Conservation (phyloP, 2,329 filamentous ascomycete species). For the Tolypocladium cylindrosporum region DNA sequence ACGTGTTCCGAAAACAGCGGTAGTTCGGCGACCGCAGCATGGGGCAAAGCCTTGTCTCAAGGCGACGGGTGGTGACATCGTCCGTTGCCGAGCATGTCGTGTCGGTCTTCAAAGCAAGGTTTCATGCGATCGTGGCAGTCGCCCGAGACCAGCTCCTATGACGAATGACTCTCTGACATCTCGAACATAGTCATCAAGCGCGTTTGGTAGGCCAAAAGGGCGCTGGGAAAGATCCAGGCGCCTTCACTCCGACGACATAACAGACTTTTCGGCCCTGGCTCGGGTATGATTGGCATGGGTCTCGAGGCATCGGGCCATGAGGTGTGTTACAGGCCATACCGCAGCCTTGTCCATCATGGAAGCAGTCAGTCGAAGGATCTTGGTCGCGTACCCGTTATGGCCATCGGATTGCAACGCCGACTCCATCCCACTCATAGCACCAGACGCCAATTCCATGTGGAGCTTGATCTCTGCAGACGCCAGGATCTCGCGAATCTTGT, state of each 20-base stretch:
- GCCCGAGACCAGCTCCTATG: neutral
- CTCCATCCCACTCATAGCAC: constrained; percentile 42
- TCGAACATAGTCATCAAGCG: neutral
- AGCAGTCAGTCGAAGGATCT: constrained; percentile 74
- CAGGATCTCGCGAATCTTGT: constrained; percentile 74
- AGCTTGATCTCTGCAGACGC: constrained; percentile 71
- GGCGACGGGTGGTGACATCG: neutral
- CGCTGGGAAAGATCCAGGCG: neutral
- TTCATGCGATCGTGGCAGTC: neutral
- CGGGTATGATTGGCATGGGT: constrained; percentile 43
- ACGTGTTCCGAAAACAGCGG: neutral
- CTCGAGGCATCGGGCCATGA: constrained; percentile 47
- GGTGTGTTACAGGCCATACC: constrained; percentile 68
- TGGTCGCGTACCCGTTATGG: constrained; percentile 70
- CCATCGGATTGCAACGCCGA: constrained; percentile 44
- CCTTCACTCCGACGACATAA: constrained; percentile 28
- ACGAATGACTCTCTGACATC: neutral
- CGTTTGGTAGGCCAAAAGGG: neutral
- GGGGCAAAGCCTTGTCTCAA: neutral
- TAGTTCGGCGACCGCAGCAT: neutral
- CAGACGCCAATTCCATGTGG: constrained; percentile 39
- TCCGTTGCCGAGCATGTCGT: neutral
- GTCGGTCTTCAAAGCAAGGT: too few species aligned
- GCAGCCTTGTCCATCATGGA: constrained; percentile 81
- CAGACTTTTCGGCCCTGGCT: constrained; percentile 41